Base-by-base conservation (phyloP, 179 eudicot species). In the Vitellaria paradoxa region DNA sequence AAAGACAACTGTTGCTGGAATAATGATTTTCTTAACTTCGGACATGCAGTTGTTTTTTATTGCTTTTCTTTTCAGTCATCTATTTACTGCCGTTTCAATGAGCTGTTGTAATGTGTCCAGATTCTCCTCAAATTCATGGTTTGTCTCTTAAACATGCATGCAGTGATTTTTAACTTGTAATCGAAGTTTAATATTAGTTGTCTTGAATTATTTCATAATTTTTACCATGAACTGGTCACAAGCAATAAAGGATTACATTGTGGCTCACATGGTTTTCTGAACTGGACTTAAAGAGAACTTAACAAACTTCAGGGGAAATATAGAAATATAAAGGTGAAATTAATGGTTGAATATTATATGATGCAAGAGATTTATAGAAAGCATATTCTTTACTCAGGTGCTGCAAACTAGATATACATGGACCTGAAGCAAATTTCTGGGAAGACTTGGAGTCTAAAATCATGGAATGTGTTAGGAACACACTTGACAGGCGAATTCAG, bases 371-470 rank as follows among this genome's bases (percentile, higher is more conserved):
- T 55, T 30, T 1, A 10, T 69, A 20, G 60, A 57, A 56, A 13
- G 52, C 47, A 26, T 55, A 46, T 82, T 78, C 77, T 72, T 84
- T 61, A 70, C 73, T 52, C 77, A 96, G 99, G 86, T 96, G 99
- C 82, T 96, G 99, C 90, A 96, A 90, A 80, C 78, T 96, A 59
- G 99, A 96, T 80, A 50, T 96, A 50, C 84, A 88, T 79, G 98
- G 91, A 61, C 88, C 96, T 50, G 98, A 96, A 82, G 79, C 87
- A 73, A 88, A 81, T 77, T 93, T 96, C 81, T 96, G 99, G 99
- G 99, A 93, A 69, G 97, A 92, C 74, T 84, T 92, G 85, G 99
- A 93, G 64, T 86, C 91, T 14, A 96, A 96, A 82, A 84, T 91
- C 61, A 86, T 87, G 89, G 99, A 96, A 78, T 93, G 96, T 76